phyloP scores from a whole-genome alignment of 2,329 filamentous ascomycete genomes.

The Purpureocillium lavendulum region DNA sequence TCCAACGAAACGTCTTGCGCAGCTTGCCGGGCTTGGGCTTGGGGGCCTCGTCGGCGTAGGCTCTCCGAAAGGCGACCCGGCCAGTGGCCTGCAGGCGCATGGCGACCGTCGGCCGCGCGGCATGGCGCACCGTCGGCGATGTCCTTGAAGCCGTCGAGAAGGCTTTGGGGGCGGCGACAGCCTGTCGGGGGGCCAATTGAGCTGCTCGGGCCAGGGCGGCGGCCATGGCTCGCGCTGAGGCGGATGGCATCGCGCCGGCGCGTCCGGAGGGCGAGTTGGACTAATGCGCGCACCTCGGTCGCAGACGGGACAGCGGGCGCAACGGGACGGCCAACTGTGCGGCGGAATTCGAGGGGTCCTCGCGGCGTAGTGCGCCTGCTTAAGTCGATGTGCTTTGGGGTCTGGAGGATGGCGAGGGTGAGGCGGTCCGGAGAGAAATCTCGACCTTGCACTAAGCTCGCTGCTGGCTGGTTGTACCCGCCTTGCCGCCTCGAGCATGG shows the following conservation, averaged over 20 bases:
- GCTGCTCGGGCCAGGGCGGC: conserved; percentile 21
- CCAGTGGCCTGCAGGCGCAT: conserved; percentile 25
- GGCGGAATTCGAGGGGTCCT: no score
- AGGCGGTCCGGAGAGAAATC: no score
- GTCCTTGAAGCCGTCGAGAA: conserved; percentile 22
- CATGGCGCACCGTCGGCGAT: conserved; percentile 11
- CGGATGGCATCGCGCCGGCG: conserved; percentile 33
- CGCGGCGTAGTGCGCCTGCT: no score
- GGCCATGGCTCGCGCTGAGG: conserved; percentile 32
- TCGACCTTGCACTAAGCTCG: no score
- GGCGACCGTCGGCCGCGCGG: conserved; percentile 21
- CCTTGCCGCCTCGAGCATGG: no score
- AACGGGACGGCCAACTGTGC: not conserved
- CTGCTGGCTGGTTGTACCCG: no score
- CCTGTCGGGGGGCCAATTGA: conserved; percentile 16
- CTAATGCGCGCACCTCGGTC: not conserved
- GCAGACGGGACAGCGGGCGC: not conserved
- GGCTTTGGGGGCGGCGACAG: conserved; percentile 21
- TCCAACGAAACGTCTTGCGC: conserved; percentile 62
- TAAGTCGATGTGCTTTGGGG: no score
- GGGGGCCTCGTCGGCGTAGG: conserved; percentile 43
- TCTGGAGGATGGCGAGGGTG: no score
- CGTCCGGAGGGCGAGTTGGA: conserved; percentile 8
- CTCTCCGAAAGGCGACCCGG: conserved; percentile 32
- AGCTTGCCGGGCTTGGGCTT: conserved; percentile 51